Percentiles rank a stretch among this genome's conserved stretches.
Evolutionary conservation across 1,284 basidiomycete genomes (phyloP).

Genomic region (Cutaneotrichosporon curvatum): DNA sequence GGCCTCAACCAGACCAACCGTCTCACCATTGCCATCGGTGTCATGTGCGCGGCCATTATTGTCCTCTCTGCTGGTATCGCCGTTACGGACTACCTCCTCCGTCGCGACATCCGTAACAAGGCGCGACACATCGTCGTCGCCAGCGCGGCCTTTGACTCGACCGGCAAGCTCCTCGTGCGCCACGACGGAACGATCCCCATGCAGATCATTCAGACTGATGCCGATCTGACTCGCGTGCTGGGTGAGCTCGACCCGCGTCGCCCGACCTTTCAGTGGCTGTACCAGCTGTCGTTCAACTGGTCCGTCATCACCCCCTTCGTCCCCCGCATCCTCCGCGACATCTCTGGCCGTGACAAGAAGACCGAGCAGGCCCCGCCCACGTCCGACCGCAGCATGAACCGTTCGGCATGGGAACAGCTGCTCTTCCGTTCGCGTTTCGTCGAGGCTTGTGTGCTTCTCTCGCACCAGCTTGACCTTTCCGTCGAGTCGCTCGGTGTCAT

Average conservation of each 20-base stretch:
- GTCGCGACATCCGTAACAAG: constrained; percentile 43
- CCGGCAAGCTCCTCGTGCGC: constrained; percentile 49
- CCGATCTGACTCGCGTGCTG: constrained; percentile 46
- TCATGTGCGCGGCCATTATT: constrained; percentile 50
- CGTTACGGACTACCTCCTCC: constrained; percentile 42
- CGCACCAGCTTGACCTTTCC: constrained; percentile 48
- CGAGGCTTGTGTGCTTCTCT: constrained; percentile 48
- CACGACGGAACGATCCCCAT: constrained; percentile 50
- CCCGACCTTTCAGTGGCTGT: constrained; percentile 52
- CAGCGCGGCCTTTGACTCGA: constrained; percentile 49
- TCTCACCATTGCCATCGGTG: constrained; percentile 47
- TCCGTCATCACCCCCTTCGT: constrained; percentile 48
- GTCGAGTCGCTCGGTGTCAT: constrained; percentile 58
- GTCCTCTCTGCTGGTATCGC: constrained; percentile 46
- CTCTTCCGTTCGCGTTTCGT: constrained; percentile 49
- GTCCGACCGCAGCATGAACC: constrained; percentile 23
- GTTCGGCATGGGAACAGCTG: constrained; percentile 28
- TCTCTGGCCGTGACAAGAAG: constrained; percentile 18
- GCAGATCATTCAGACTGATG: constrained; percentile 50
- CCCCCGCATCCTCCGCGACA: constrained; percentile 42
- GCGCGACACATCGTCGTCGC: constrained; percentile 50
- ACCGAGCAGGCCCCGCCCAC: constrained; percentile 21
- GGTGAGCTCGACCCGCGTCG: constrained; percentile 48
- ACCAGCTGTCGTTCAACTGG: constrained; percentile 51
- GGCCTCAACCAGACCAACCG: constrained; percentile 18